These are phyloP conservation scores for Fonsecaea pedrosoi DNA, from an alignment of 2,329 filamentous ascomycete species.

Conservation along the genomic window DNA sequence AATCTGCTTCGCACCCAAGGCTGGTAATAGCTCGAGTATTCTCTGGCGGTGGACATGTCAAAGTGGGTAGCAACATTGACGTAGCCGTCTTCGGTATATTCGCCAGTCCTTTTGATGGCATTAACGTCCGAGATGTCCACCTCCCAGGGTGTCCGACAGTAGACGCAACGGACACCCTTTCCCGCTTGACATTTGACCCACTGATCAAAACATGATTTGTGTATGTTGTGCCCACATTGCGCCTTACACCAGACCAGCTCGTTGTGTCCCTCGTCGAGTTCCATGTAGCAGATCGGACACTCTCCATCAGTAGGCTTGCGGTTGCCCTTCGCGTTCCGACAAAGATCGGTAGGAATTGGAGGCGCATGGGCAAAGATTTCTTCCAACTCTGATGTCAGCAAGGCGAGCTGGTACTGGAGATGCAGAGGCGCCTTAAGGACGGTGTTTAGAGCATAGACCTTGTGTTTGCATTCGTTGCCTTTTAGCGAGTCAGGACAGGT, in stretches of 20 bases:
- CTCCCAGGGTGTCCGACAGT: conserved; percentile 54
- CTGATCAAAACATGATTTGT: conserved; percentile 62
- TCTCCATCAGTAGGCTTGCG: conserved; percentile 67
- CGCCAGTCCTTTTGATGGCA: conserved; percentile 43
- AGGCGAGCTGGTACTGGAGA: conserved; percentile 66
- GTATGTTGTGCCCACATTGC: conserved; percentile 69
- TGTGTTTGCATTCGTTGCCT: conserved; percentile 65
- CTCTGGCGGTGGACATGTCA: conserved; percentile 48
- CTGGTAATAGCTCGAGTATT: conserved; percentile 53
- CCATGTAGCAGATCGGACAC: conserved; percentile 68
- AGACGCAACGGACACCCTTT: conserved; percentile 51
- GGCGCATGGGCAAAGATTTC: conserved; percentile 63
- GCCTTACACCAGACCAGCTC: conserved; percentile 65
- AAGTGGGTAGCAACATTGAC: conserved; percentile 53
- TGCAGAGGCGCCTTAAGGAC: conserved; percentile 63
- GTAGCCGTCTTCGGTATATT: conserved; percentile 50
- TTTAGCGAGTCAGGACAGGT: conserved; percentile 62
- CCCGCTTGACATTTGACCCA: conserved; percentile 54
- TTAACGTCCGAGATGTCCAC: conserved; percentile 43
- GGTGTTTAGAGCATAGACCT: conserved; percentile 59
- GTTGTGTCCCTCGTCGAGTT: conserved; percentile 55
- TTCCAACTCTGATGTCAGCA: conserved; percentile 64
- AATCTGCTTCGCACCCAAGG: conserved; percentile 44
- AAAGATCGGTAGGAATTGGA: conserved; percentile 53
- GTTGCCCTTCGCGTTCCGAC: conserved; percentile 50